A percentile compares a stretch with the other conserved stretches of the same genome.
These are phyloP conservation scores for Globisporangium cederbergense DNA, from an alignment of 352 stramenopile species.

Conservation along the genomic window DNA sequence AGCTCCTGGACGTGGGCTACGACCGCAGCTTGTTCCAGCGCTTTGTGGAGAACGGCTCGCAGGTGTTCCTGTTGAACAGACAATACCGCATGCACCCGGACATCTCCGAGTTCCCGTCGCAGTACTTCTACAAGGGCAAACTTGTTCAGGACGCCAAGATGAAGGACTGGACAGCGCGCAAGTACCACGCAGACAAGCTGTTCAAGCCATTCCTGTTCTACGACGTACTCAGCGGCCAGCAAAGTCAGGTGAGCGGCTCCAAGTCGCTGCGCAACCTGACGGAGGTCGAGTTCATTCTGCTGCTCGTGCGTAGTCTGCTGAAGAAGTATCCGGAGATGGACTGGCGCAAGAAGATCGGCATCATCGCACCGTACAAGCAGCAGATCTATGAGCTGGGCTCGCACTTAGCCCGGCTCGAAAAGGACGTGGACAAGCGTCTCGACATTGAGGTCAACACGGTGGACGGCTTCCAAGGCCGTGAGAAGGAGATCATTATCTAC, in stretches of 20 bases:
- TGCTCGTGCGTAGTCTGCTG: constrained; percentile 91
- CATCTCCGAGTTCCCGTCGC: constrained; percentile 94
- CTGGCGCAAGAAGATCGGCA: constrained; percentile 90
- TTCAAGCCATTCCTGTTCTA: constrained; percentile 69
- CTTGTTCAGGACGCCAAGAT: constrained; percentile 87
- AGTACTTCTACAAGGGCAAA: constrained; percentile 92
- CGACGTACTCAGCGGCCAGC: constrained; percentile 51
- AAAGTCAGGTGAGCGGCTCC: constrained; percentile 69
- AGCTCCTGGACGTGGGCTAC: constrained; percentile 80
- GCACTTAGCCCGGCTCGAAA: constrained; percentile 61
- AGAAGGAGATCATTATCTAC: constrained; percentile 98
- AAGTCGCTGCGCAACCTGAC: constrained; percentile 76
- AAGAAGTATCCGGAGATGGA: constrained; percentile 64
- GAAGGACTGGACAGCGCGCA: constrained; percentile 64
- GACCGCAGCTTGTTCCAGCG: constrained; percentile 96
- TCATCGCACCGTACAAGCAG: constrained; percentile 99
- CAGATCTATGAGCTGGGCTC: constrained; percentile 91
- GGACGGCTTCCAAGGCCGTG: constrained; percentile 96
- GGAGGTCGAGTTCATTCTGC: constrained; percentile 70
- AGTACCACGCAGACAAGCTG: constrained; percentile 40
- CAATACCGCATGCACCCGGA: constrained; percentile 98
- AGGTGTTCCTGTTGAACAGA: constrained; percentile 88
- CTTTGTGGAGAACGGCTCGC: constrained; percentile 82
- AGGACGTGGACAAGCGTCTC: constrained; percentile 37
- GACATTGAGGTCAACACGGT: constrained; percentile 93